Percentiles rank a stretch among this genome's conserved stretches.
These are phyloP conservation scores for Lepidium aucheri DNA, from an alignment of 345 rosid species.

Conservation along the genomic window DNA sequence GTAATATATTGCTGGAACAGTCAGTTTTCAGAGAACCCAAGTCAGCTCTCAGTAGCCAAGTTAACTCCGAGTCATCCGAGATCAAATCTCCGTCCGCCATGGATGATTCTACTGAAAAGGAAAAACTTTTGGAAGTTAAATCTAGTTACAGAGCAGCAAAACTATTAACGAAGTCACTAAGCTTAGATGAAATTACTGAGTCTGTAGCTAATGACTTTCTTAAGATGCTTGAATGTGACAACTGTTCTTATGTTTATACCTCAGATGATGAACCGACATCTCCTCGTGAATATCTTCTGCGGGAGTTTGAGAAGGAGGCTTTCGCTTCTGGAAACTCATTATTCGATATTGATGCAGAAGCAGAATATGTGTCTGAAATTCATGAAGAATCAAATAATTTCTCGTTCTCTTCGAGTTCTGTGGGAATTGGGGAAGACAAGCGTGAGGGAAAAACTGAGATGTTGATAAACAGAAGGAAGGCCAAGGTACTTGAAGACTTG, in stretches of 20 bases:
- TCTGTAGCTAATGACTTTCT: constrained; percentile 64
- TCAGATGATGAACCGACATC: constrained; percentile 60
- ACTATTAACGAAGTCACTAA: constrained; percentile 32
- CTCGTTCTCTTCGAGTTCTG: constrained; percentile 30
- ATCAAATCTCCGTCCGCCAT: constrained; percentile 24
- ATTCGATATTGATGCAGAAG: constrained; percentile 28
- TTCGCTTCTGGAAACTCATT: constrained; percentile 42
- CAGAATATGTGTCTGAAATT: constrained; percentile 13
- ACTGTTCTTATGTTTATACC: constrained; percentile 25
- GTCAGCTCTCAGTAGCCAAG: constrained; percentile 24
- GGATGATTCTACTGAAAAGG: constrained; percentile 25
- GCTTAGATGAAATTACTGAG: constrained; percentile 59
- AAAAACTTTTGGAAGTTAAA: constrained; percentile 30
- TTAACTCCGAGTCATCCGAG: constrained; percentile 31
- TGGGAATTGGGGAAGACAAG: constrained; percentile 31
- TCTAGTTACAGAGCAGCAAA: constrained; percentile 35
- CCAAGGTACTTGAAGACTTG: constrained; percentile 53
- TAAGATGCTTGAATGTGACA: constrained; percentile 50
- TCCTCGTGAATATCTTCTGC: constrained; percentile 64
- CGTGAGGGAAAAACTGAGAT: constrained; percentile 24
- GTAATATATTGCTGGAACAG: background rate
- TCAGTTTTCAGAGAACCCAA: constrained; percentile 26
- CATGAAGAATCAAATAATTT: constrained; percentile 30
- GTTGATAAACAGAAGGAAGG: constrained; percentile 40
- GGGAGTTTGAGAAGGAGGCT: constrained; percentile 70